Conservation (phyloP, 2,329 filamentous ascomycete species). For the Fusarium sp. region DNA sequence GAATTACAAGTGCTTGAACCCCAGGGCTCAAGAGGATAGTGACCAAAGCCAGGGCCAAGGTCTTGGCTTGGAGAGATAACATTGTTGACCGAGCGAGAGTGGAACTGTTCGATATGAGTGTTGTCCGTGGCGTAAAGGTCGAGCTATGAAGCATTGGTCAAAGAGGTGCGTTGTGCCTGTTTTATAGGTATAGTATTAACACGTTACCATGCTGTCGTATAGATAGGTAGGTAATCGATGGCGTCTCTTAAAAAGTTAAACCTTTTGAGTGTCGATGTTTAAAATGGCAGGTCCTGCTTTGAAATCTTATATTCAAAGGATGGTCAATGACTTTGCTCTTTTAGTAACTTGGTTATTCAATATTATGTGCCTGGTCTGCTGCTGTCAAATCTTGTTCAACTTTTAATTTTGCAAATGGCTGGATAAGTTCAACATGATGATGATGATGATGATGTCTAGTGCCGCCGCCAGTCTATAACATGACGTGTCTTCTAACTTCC, state of each 20-base stretch:
- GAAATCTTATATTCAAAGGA: too few species aligned
- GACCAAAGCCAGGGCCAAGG: background rate
- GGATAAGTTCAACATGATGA: background rate
- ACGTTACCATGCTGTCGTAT: too few species aligned
- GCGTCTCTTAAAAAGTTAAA: too few species aligned
- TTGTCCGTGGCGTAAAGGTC: background rate
- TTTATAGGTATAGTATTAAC: too few species aligned
- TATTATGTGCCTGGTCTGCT: conserved; percentile 1
- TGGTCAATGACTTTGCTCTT: too few species aligned
- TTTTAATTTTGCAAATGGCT: background rate
- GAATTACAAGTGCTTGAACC: background rate
- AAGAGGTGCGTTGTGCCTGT: too few species aligned
- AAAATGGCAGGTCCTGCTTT: too few species aligned
- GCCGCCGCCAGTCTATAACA: conserved; percentile 5
- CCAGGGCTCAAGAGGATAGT: background rate
- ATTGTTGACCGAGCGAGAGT: background rate
- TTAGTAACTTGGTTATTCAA: background rate
- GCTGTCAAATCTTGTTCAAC: background rate
- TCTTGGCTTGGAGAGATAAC: background rate
- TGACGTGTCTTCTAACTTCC: conserved; percentile 3
- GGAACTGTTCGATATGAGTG: background rate
- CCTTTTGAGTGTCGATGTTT: too few species aligned
- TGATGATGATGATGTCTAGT: background rate
- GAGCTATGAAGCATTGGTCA: background rate
- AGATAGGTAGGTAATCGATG: too few species aligned